These are phyloP conservation scores for Fusarium coicis DNA, from an alignment of 2,329 filamentous ascomycete genomes.

Conservation along the genomic window DNA sequence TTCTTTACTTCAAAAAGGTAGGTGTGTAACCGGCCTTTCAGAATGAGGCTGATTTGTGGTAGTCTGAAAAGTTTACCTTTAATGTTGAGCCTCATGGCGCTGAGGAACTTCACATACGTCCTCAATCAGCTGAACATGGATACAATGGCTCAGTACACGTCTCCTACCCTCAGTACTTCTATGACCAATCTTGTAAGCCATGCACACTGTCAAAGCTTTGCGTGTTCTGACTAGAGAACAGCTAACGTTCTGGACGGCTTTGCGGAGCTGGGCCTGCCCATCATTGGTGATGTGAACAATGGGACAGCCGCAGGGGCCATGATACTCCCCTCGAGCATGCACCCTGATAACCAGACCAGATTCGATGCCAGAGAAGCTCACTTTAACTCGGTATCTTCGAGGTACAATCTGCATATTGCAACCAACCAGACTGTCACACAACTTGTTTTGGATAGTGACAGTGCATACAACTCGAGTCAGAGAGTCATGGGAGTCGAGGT, in stretches of 20 bases:
- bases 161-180: conserved; percentile 23
- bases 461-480: neutral
- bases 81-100: conserved; percentile 1
- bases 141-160: conserved; percentile 18
- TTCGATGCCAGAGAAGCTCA: conserved; percentile 23
- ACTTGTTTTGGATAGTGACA: conserved; percentile 5
- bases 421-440: conserved; percentile 8
- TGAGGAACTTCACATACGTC: conserved; percentile 8
- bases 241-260: conserved; percentile 15
- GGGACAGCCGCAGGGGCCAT: conserved; percentile 17
- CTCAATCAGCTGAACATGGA: neutral
- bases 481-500: conserved; percentile 27
- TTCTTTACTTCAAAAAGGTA: conserved; percentile 58
- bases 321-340: conserved; percentile 28
- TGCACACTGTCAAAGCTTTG: neutral
- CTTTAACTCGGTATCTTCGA: neutral
- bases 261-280: conserved; percentile 18
- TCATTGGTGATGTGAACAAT: conserved; percentile 20
- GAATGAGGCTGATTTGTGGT: neutral
- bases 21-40: neutral
- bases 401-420: conserved; percentile 13
- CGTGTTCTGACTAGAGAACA: neutral
- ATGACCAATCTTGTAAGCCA: conserved; percentile 8
- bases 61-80: conserved; percentile 19
- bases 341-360: conserved; percentile 9